Conservation (phyloP, 2,329 filamentous ascomycete species). For the Fusarium abutilonis region DNA sequence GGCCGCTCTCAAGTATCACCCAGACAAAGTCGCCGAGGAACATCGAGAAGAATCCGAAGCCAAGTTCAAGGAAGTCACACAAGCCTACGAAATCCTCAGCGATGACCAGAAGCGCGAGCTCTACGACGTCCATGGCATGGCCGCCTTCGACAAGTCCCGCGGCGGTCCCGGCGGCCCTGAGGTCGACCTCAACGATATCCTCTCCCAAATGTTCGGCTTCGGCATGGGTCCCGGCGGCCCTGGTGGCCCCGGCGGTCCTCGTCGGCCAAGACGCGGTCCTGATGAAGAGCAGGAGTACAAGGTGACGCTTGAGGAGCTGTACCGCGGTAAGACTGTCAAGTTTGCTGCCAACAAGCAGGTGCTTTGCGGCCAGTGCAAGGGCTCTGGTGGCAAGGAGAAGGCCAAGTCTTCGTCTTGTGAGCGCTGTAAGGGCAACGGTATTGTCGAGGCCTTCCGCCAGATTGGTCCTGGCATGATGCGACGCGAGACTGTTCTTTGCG, state of each 20-base stretch:
- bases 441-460: conserved; percentile 79
- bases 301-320: conserved; percentile 91
- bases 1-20: conserved; percentile 89
- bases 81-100: conserved; percentile 97
- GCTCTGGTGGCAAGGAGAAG: conserved; percentile 89
- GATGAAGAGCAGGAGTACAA: conserved; percentile 93
- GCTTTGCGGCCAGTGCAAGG: conserved; percentile 87
- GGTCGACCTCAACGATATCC: conserved; percentile 89
- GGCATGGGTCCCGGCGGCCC: conserved; percentile 65
- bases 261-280: conserved; percentile 74
- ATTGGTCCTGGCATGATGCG: conserved; percentile 89
- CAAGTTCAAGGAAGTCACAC: conserved; percentile 91
- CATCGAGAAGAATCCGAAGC: conserved; percentile 86
- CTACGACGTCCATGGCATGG: conserved; percentile 96
- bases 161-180: conserved; percentile 74
- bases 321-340: conserved; percentile 98
- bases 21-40: conserved; percentile 92
- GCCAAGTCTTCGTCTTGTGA: conserved; percentile 85
- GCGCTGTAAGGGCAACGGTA: conserved; percentile 82
- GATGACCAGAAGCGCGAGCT: conserved; percentile 93
- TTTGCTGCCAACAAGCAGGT: conserved; percentile 96
- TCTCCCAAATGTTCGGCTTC: conserved; percentile 91
- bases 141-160: conserved; percentile 84
- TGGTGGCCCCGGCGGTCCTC: conserved; percentile 64
- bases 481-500: conserved; percentile 81